Percentiles rank a stretch among this genome's conserved stretches.
Conservation (phyloP, 2,329 filamentous ascomycete species). For the Sporothrix pallida region DNA sequence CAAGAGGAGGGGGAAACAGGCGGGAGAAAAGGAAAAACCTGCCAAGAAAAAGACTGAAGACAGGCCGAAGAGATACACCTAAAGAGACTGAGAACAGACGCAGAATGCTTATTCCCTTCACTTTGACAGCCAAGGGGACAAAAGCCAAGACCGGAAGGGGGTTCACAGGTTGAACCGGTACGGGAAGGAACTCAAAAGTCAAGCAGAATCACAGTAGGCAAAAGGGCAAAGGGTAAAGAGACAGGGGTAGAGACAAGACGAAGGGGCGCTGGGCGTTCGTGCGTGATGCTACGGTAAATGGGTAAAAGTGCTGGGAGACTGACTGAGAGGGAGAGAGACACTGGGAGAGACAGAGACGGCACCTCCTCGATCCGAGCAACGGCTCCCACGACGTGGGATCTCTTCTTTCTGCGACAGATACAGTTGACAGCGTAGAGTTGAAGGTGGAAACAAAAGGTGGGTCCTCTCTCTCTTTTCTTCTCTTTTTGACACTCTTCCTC, state of each 20-base stretch:
- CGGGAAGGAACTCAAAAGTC: slow-evolving; percentile 4
- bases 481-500: too few species aligned
- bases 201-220: too few species aligned
- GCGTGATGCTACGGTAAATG: background rate
- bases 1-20: slow-evolving; percentile 1
- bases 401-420: slow-evolving; percentile 20
- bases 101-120: too few species aligned
- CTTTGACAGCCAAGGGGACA: too few species aligned
- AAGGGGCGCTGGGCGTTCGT: background rate
- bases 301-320: background rate
- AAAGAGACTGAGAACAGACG: too few species aligned
- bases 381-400: slow-evolving; percentile 13
- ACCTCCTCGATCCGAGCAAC: slow-evolving; percentile 26
- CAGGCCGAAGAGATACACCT: too few species aligned
- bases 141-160: slow-evolving; percentile 20
- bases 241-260: slow-evolving; percentile 20
- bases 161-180: slow-evolving; percentile 9
- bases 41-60: background rate
- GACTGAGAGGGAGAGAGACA: background rate
- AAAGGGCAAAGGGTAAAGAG: background rate
- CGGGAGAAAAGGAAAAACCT: background rate
- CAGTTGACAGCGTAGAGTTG: too few species aligned
- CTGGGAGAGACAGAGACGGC: background rate
- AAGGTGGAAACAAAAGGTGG: slow-evolving; percentile 25
- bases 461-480: background rate